Conservation (phyloP, 2,329 filamentous ascomycete species). For the Arthrinium phaeospermum region DNA sequence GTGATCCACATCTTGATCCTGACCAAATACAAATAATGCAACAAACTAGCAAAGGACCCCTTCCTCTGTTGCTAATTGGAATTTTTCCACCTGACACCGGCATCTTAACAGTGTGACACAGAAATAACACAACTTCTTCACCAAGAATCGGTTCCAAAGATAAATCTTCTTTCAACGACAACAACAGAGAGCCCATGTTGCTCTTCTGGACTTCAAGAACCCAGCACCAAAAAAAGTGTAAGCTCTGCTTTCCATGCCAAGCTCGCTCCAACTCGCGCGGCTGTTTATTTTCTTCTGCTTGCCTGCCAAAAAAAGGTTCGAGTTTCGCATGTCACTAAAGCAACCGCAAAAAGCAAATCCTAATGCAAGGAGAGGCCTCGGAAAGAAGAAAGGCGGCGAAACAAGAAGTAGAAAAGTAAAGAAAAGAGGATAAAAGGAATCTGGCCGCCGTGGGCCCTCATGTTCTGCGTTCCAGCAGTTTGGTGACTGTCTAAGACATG, state of each 20-base stretch:
- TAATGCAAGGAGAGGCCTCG: neutral
- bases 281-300: conserved; percentile 27
- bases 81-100: neutral
- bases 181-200: neutral
- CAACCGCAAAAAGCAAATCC: neutral
- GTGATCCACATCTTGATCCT: neutral
- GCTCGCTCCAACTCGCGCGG: conserved; percentile 29
- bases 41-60: neutral
- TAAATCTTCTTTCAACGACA: conserved; percentile 17
- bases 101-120: conserved; percentile 14
- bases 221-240: conserved; percentile 21
- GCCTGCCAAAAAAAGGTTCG: neutral
- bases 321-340: neutral
- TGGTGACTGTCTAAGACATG: conserved; percentile 17
- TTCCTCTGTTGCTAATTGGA: neutral
- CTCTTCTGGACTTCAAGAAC: conserved; percentile 14
- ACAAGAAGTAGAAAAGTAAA: neutral
- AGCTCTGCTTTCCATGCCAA: neutral
- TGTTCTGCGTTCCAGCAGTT: conserved; percentile 7
- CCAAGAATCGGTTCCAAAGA: conserved; percentile 21
- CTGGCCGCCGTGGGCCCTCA: neutral
- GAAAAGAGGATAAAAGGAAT: conserved; percentile 6
- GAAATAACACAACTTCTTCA: conserved; percentile 14
- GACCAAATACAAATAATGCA: conserved; percentile 9
- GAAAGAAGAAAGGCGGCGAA: neutral